These are phyloP conservation scores for Trebouxia sp. DNA, from an alignment of 139 green algal genomes.

Conservation along the genomic window DNA sequence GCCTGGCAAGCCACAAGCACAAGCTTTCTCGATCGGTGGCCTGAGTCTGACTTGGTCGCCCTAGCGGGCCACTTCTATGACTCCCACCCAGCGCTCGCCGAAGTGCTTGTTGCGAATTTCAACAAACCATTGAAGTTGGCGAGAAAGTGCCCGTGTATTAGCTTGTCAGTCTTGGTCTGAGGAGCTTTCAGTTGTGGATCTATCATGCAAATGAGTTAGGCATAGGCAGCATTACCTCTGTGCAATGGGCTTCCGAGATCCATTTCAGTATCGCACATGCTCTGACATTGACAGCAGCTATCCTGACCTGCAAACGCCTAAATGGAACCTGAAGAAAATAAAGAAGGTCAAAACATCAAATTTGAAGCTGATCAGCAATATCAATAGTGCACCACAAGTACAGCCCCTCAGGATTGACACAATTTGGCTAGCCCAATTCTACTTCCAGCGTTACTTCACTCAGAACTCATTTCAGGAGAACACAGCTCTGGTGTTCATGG, in stretches of 20 bases:
- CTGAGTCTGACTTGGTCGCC: too few species aligned
- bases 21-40: too few species aligned
- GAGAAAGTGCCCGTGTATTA: too few species aligned
- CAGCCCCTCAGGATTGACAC: neutral
- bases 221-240: neutral
- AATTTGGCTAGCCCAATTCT: constrained; percentile 11
- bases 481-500: neutral
- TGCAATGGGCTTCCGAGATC: neutral
- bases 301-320: neutral
- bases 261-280: constrained; percentile 7
- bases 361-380: neutral
- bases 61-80: too few species aligned
- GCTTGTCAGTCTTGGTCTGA: too few species aligned
- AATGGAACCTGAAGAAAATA: constrained; percentile 8
- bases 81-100: too few species aligned
- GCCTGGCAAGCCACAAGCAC: constrained; percentile 2
- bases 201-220: too few species aligned
- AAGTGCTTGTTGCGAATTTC: too few species aligned
- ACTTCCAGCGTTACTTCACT: constrained; percentile 11
- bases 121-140: too few species aligned
- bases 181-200: too few species aligned
- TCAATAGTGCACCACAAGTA: neutral
- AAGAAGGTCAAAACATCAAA: neutral
- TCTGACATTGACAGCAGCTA: constrained; percentile 1
- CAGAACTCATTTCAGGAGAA: constrained; percentile 1